Percentiles rank a stretch among this genome's conserved stretches.
These are phyloP conservation scores for Rhododendron griersonianum DNA, from an alignment of 148 eudicot species.

Conservation along the genomic window DNA sequence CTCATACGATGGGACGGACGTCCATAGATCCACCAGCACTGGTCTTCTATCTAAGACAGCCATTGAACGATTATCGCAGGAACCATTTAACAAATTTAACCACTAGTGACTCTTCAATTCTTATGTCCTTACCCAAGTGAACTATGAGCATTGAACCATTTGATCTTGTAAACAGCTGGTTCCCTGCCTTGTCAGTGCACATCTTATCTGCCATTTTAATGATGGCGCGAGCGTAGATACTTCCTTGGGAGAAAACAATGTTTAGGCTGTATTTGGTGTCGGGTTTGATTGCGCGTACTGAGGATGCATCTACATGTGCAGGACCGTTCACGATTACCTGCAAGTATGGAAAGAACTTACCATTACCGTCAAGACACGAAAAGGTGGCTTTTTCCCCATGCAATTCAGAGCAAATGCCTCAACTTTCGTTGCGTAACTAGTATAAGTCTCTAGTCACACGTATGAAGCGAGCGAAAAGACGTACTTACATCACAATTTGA, in stretches of 20 bases:
- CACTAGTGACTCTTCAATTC: background rate
- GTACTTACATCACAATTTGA: slow-evolving; percentile 11
- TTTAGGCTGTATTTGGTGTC: background rate
- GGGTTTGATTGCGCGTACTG: background rate
- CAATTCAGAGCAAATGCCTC: background rate
- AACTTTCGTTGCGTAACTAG: background rate
- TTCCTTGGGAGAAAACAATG: background rate
- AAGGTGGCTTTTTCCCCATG: too few relatives aligned
- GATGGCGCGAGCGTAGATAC: background rate
- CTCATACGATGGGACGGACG: slow-evolving; percentile 9
- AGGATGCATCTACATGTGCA: slow-evolving; percentile 11
- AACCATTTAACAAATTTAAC: background rate
- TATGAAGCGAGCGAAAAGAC: background rate
- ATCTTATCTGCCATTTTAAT: slow-evolving; percentile 11
- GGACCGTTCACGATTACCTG: slow-evolving; percentile 12
- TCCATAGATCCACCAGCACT: slow-evolving; percentile 17
- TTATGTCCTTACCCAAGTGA: slow-evolving; percentile 9
- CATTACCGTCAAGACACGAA: background rate
- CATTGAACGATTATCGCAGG: background rate
- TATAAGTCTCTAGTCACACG: background rate
- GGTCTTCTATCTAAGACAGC: slow-evolving; percentile 19
- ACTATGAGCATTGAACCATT: slow-evolving; percentile 4
- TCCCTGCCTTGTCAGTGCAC: slow-evolving; percentile 15
- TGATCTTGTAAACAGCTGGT: slow-evolving; percentile 7
- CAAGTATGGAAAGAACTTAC: background rate